Evolutionary conservation across 1,284 basidiomycete genomes (phyloP).

Genomic region (Lignosus rhinocerotis): DNA sequence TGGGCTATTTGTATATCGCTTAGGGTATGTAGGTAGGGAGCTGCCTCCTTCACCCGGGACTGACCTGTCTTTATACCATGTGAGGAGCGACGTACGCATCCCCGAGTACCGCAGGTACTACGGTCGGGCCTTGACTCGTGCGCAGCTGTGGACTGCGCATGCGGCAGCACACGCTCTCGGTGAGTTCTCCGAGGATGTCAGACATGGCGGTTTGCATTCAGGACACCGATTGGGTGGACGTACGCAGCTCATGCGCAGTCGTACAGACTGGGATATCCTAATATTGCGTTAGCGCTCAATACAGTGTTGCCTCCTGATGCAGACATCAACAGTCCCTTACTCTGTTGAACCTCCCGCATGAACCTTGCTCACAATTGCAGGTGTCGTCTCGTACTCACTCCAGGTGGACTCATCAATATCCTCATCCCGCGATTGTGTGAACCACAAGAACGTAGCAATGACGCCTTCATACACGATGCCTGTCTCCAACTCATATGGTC

Average conservation of each 20-base stretch:
- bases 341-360: slow-evolving; percentile 39
- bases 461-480: slow-evolving; percentile 38
- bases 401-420: slow-evolving; percentile 39
- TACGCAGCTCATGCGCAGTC: too few relatives aligned
- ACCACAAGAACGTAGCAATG: slow-evolving; percentile 35
- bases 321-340: slow-evolving; percentile 26
- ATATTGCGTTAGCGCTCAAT: slow-evolving; percentile 40
- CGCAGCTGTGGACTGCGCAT: background rate
- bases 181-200: background rate
- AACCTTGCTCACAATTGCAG: slow-evolving; percentile 36
- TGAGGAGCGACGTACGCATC: background rate
- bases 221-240: too few relatives aligned
- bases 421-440: slow-evolving; percentile 34
- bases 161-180: background rate
- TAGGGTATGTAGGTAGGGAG: background rate
- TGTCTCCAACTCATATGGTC: slow-evolving; percentile 19
- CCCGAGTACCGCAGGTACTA: background rate
- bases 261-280: slow-evolving; percentile 10
- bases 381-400: slow-evolving; percentile 25
- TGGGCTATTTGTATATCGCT: background rate
- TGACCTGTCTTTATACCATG: background rate
- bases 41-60: background rate
- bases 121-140: background rate
- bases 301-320: slow-evolving; percentile 21
- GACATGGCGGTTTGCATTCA: background rate